Base-by-base conservation (phyloP, 768 basidiomycete genomes). In the Cystoderma amianthinum region DNA sequence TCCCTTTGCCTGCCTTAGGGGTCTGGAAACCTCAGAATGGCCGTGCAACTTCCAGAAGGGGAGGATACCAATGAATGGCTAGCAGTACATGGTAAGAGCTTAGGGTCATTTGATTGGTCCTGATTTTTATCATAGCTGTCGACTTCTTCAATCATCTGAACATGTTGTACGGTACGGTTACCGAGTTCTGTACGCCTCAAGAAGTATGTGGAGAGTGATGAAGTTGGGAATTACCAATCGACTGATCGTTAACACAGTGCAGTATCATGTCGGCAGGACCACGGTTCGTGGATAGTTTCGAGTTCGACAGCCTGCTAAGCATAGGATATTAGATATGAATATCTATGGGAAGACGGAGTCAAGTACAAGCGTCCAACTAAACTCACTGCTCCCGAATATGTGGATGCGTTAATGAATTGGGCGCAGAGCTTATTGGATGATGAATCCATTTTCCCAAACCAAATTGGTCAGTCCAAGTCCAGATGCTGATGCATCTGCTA, bases 111-210 rank as follows among this genome's bases (percentile, higher is more conserved):
- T 10, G 28, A 11, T 11, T 11, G 13, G 9, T 11, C 12, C 9
- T 22, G 6, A 2, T 5, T 19, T 42, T 2, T 34, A 6, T 17
- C 20, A 32, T 51, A 99, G 96, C 92, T 21, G 95, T 98, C 45
- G 96, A 99, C 62, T 99, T 99, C 67, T 99, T 98, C 74, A 99
- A 98, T 58, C 96, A 99, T 58, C 65, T 99, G 49, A 99, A 99
- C 60, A 99, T 99, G 96, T 69, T 99, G 15, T 99, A 98, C 55
- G 96, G 95, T 9, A 96, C 93, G 7, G 82, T 99, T 17, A 96
- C 96, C 2, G 96, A 99, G 64, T 98, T 98, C 57, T 99, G 96
- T 62, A 97, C 89, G 13, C 76, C 84, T 7, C 80, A 93, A 56
- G 92, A 96, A 76, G 93, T 87, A 54, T 51, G 73, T 58, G 23